Percentiles rank a stretch among this genome's conserved stretches.
These are phyloP conservation scores for Betula pendula DNA, from an alignment of 306 rosid species.

Conservation along the genomic window DNA sequence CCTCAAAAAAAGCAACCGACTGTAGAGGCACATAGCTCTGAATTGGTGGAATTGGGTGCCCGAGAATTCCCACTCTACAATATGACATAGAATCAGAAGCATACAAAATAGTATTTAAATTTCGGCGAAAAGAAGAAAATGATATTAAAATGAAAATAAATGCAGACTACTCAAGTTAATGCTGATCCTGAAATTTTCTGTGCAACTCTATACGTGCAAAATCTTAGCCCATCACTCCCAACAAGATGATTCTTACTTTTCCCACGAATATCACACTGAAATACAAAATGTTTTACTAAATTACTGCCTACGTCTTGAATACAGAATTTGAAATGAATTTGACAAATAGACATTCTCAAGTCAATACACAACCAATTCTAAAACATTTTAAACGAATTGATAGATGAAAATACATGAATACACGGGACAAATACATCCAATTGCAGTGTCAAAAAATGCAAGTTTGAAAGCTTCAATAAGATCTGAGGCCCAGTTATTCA, in stretches of 20 bases:
- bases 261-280: background rate
- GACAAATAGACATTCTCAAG: background rate
- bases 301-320: background rate
- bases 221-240: background rate
- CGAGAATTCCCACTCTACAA: conserved; percentile 61
- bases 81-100: conserved; percentile 20
- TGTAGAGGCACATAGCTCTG: conserved; percentile 64
- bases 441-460: no score
- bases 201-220: background rate
- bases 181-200: background rate
- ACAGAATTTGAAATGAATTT: background rate
- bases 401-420: background rate
- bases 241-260: conserved; percentile 1
- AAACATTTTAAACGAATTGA: background rate
- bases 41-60: conserved; percentile 58
- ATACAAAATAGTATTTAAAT: conserved; percentile 5
- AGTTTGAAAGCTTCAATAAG: background rate
- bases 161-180: background rate
- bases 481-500: background rate
- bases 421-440: background rate
- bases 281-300: background rate
- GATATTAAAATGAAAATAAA: background rate
- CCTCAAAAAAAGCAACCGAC: conserved; percentile 63
- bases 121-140: background rate
- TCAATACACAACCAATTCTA: background rate